Base-by-base conservation (phyloP, 345 rosid genomes). In the Syzygium oleosum region DNA sequence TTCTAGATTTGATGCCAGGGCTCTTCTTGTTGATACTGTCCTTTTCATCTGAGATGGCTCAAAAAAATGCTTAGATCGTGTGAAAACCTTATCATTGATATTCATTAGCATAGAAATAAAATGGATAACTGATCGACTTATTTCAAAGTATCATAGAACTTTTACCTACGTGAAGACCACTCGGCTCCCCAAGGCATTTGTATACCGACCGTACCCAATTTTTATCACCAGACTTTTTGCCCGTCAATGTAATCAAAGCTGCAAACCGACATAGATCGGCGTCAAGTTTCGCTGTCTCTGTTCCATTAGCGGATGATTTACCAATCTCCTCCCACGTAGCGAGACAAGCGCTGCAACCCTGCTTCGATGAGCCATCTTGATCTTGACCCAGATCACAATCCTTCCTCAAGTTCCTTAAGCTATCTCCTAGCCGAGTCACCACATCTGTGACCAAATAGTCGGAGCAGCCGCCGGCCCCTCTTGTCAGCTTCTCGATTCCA, bases 391-490 rank as follows among this genome's bases (percentile, higher is more conserved):
- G 46, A 27, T 68, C 85, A 85, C 96, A 93, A 34, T 65, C 90
- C 79, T 91, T 88, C 46, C 51, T 85, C 55, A 93, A 88, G 51
- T n/a, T 86, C 51, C 52, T 87, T 85, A 91, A 59, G 52, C 85
- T 84, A 15, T 86, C 29, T 17, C 92, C 92, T 5, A 91, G 89
- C 87, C 88, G 91, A 23, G 25, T 78, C 25, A 41, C 73, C 78
- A 91, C 91, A 87, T 93, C 93, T 1, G 3, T 52, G 85, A 87
- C 87, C 6, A 88, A 87, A 80, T 91, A 93, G 85, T 91, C 86
- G 8, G 94, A 93, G 91, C 95, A 94, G 65, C 89, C 90, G 12
- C 91, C 77, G 1, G 46, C 49, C 90, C 94, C 95, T 52, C 92
- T 87, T 19, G 91, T 93, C 84, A 92, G 91, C 89, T 85, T 91